Conservation (phyloP, 1,139 yeast species). For the Citeromyces hawaiiensis region DNA sequence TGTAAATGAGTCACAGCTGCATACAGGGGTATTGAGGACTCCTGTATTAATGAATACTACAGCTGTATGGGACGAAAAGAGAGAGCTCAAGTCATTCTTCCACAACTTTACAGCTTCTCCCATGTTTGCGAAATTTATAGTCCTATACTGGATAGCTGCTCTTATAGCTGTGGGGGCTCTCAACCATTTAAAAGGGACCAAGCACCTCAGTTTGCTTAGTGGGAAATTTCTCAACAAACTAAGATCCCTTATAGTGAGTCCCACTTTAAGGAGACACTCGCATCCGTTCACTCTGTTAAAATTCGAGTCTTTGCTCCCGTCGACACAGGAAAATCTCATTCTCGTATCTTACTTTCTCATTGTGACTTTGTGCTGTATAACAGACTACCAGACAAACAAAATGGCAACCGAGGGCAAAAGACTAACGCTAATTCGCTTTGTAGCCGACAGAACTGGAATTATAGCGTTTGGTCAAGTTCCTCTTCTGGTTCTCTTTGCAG, state of each 20-base stretch:
- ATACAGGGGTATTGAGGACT: background rate
- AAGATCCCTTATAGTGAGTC: constrained; percentile 8
- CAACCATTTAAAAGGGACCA: constrained; percentile 5
- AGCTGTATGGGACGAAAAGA: constrained; percentile 2
- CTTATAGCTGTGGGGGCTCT: constrained; percentile 7
- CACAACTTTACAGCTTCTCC: constrained; percentile 8
- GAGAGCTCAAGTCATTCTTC: constrained; percentile 5
- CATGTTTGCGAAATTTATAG: constrained; percentile 6
- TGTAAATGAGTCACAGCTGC: background rate
- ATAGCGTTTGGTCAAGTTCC: constrained; percentile 40
- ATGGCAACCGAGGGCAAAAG: constrained; percentile 9
- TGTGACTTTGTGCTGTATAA: constrained; percentile 9
- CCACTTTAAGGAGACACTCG: constrained; percentile 11
- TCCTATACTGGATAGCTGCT: constrained; percentile 9
- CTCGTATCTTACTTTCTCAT: constrained; percentile 8
- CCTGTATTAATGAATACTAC: constrained; percentile 3
- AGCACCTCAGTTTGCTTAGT: background rate
- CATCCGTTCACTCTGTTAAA: constrained; percentile 11
- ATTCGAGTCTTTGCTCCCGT: constrained; percentile 10
- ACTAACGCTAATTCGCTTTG: constrained; percentile 16
- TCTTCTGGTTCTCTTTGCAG: constrained; percentile 39
- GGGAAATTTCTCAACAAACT: constrained; percentile 5
- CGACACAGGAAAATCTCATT: constrained; percentile 12
- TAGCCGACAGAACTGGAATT: constrained; percentile 46
- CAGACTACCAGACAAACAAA: constrained; percentile 6